Conservation (phyloP, 2,329 filamentous ascomycete genomes). For the Helotiales sp. region DNA sequence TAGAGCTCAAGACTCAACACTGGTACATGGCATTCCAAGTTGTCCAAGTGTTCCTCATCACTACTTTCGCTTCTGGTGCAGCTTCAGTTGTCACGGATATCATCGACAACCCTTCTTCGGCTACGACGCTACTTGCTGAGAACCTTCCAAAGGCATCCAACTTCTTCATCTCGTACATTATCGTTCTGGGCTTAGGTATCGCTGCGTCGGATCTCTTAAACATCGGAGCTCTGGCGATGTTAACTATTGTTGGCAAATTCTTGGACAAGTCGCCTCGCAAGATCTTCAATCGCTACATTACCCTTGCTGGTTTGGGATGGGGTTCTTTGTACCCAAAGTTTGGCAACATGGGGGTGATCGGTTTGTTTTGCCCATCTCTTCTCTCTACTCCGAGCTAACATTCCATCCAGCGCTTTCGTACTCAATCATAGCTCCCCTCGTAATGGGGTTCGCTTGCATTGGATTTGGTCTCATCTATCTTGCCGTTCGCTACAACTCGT, state of each 20-base stretch:
- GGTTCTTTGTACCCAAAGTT: slow-evolving; percentile 82
- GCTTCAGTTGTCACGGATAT: slow-evolving; percentile 70
- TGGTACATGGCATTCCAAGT: slow-evolving; percentile 91
- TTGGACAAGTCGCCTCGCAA: slow-evolving; percentile 79
- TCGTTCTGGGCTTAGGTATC: slow-evolving; percentile 85
- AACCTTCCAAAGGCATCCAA: slow-evolving; percentile 86
- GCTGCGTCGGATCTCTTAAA: slow-evolving; percentile 77
- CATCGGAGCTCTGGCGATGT: slow-evolving; percentile 71
- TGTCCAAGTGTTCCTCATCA: slow-evolving; percentile 88
- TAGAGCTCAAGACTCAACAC: slow-evolving; percentile 88
- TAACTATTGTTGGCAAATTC: slow-evolving; percentile 73
- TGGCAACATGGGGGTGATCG: slow-evolving; percentile 79
- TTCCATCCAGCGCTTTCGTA: slow-evolving; percentile 72
- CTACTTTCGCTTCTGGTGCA: slow-evolving; percentile 82
- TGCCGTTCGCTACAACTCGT: slow-evolving; percentile 86
- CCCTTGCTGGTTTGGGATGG: slow-evolving; percentile 77
- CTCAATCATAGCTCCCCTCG: slow-evolving; percentile 81
- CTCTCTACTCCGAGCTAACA: slow-evolving; percentile 24
- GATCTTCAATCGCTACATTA: slow-evolving; percentile 78
- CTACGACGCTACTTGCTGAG: slow-evolving; percentile 69
- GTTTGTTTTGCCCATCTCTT: slow-evolving; percentile 51
- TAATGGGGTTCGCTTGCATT: slow-evolving; percentile 79
- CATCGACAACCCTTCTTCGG: slow-evolving; percentile 62
- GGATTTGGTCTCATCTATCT: slow-evolving; percentile 82
- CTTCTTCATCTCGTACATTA: slow-evolving; percentile 94